Evolutionary conservation across 768 basidiomycete genomes (phyloP), one percentile per base, ranked within the genome.

Genomic region (Melanogaster broomeanus): DNA sequence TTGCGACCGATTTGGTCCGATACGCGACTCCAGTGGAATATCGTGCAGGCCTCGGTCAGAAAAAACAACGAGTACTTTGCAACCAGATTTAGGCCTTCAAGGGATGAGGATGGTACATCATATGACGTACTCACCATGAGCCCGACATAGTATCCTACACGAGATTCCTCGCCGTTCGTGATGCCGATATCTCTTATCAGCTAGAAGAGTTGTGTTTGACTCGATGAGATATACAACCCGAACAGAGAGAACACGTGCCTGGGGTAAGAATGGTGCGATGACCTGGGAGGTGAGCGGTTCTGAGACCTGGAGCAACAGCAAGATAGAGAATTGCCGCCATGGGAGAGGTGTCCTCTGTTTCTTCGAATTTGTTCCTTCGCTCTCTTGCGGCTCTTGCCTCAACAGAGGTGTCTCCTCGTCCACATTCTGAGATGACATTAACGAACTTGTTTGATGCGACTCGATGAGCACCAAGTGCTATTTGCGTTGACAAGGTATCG

Each of bases 281-380:
- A 90, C 85, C 53, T 86, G 79, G 9, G 80, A 80, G 5, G 88
- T 85, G 51, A 91, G 64, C 5, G 88, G 88, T 65, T 91, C 89
- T 48, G 87, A 79, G 33, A 90, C 74, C 65, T 88, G 87, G 37
- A 90, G 72, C 55, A 89, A 72, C 52, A 91, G 64, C 3, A 90
- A 73, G 46, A 91, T 80, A 41, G 74, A 75, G 54, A 90, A 77
- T 73, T 90, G 88, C 48, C 75, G 74, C 80, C 78, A 81, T 31
- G 88, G 88, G 30, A 90, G 66, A 43, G 85, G 85, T 0, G 84
- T 81, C 28, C 66, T 67, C 51, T 65, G 52, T 27, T 46, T 54
- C 33, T 62, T 69, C 59, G 68, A 56, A 19, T 57, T 59, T 5
- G 53, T n/a, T 19, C 40, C 39, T 42, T 35, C 51, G 13, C 16